Conservation (phyloP, 139 green algal genomes). For the Closterium sp. region DNA sequence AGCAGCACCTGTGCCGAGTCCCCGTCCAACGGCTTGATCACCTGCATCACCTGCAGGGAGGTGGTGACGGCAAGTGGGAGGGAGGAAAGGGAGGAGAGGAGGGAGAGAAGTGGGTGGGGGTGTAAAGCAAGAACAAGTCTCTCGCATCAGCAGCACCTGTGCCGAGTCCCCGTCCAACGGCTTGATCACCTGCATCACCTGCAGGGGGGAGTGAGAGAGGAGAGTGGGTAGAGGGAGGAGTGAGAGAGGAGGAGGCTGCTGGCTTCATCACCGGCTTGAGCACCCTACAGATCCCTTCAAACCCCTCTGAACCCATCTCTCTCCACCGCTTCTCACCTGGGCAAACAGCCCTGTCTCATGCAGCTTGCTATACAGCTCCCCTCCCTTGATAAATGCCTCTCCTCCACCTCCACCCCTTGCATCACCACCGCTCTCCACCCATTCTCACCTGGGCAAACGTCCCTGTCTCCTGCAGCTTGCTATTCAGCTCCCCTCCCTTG, state of each 20-base stretch:
- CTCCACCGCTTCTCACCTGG: slow-evolving; percentile 57
- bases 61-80: too few species aligned
- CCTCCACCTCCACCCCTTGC: too few species aligned
- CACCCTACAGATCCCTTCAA: not conserved
- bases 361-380: slow-evolving; percentile 59
- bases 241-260: not conserved
- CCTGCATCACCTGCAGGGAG: not conserved
- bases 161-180: too few species aligned
- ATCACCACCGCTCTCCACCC: too few species aligned
- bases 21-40: not conserved
- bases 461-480: slow-evolving; percentile 74
- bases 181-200: too few species aligned
- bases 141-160: too few species aligned
- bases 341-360: slow-evolving; percentile 83
- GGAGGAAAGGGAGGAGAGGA: too few species aligned
- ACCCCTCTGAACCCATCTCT: not conserved
- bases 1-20: not conserved
- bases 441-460: slow-evolving; percentile 75
- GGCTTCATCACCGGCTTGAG: not conserved
- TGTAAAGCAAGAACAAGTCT: too few species aligned
- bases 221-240: too few species aligned
- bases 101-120: too few species aligned
- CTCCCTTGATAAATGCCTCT: not conserved
- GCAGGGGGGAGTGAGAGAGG: too few species aligned
- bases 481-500: slow-evolving; percentile 32